Evolutionary conservation across 139 green algal species (phyloP), one percentile per base, ranked within the genome.

Genomic region (Ulvella scutata): DNA sequence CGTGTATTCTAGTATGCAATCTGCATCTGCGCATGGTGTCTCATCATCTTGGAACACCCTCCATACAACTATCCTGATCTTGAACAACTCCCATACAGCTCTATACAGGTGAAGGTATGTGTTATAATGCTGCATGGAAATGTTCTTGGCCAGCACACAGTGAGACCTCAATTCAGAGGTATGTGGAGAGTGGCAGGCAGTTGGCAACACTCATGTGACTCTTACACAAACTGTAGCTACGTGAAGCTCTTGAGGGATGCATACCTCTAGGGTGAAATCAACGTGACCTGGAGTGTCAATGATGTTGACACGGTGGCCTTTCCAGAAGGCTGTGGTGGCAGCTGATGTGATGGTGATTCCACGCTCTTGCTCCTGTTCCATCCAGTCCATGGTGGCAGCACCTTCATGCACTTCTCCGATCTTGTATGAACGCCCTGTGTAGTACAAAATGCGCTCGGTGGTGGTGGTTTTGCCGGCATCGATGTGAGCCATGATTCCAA

Each of bases 321-420:
- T 87, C 95, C 95, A 99, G 38, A 85, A 79, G 89, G 92, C 97
- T 4, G 93, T 98, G 61, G 94, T 99, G 74, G 95, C 95, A 36
- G 95, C 95, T 37, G 89, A 93, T 0, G 94, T 98, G 87, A 99
- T 99, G 76, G 95, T 99, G 87, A 99, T 99, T 43, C 95, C 95
- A 61, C 95, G 86, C 88, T 99, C 95, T 85, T 96, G 92, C 78
- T 92, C 85, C 80, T 90, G 87, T 0, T 87, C 84, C 87, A 92
- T 90, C 77, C 81, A 87, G 87, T 99, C 94, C 94, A 98, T 99
- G 43, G 93, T 98, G 74, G 95, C 95, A 4, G 87, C 92, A 75
- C 95, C 95, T 82, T 99, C 95, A 79, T 99, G 95, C 79, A 99
- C 95, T 85, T 99, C 95, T 21, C 95, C 95, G 77, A 99, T 98